Percentiles rank a stretch among this genome's conserved stretches.
Evolutionary conservation across 306 rosid species (phyloP).

Genomic region (Luffa aegyptiaca): DNA sequence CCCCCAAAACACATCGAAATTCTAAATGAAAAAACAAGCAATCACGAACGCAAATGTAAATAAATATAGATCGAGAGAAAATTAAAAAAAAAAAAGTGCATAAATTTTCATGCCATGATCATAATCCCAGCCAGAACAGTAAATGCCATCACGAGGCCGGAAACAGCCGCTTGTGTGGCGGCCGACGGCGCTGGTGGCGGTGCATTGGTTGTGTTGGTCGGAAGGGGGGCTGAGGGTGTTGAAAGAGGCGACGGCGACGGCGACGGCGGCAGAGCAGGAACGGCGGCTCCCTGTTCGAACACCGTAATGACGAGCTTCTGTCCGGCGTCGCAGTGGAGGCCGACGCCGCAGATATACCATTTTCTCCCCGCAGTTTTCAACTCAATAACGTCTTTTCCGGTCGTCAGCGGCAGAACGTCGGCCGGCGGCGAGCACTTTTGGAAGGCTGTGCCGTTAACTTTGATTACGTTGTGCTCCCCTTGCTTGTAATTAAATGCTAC

Average conservation of each 20-base stretch:
- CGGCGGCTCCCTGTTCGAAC: background rate
- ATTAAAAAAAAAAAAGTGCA: background rate
- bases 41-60: background rate
- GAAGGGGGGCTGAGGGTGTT: background rate
- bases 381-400: conserved; percentile 23
- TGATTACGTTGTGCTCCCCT: conserved; percentile 26
- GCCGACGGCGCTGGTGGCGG: background rate
- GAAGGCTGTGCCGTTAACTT: conserved; percentile 31
- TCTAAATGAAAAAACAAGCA: background rate
- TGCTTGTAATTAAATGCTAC: conserved; percentile 27
- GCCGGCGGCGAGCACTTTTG: conserved; percentile 17
- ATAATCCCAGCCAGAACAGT: background rate
- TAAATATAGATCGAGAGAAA: background rate
- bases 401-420: conserved; percentile 4
- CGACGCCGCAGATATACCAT: conserved; percentile 40
- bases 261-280: background rate
- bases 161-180: background rate
- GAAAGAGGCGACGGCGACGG: background rate
- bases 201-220: background rate
- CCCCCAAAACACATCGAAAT: background rate
- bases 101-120: background rate
- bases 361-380: conserved; percentile 28
- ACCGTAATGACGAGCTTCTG: conserved; percentile 37
- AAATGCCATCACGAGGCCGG: background rate
- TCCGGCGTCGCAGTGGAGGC: conserved; percentile 20